phyloP scores from a whole-genome alignment of 352 stramenopile genomes.

The Thalassiosira allenii region DNA sequence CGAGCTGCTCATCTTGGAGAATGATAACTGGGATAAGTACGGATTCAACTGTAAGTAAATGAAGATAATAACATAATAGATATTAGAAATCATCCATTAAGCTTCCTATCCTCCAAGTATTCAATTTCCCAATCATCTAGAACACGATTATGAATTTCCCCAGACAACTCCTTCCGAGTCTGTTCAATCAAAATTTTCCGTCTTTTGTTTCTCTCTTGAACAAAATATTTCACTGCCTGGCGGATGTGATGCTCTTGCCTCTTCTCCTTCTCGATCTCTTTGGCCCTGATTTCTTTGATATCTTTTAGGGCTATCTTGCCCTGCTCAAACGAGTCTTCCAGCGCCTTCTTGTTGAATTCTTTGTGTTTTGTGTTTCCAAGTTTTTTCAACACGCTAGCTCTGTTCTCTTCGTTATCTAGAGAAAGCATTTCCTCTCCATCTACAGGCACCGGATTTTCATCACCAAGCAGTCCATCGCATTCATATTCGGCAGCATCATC shows the following conservation, averaged over 20 bases:
- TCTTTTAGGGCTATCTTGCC: neutral
- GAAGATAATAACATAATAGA: constrained; percentile 5
- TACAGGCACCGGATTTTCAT: neutral
- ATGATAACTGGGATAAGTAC: neutral
- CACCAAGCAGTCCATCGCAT: constrained; percentile 6
- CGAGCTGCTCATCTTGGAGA: neutral
- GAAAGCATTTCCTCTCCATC: neutral
- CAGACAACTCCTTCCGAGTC: neutral
- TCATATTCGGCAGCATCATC: too few relatives aligned
- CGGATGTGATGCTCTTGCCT: neutral
- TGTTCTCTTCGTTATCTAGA: neutral
- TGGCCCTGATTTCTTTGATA: neutral
- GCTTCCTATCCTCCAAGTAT: neutral
- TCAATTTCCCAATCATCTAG: constrained; percentile 10
- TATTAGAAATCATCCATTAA: constrained; percentile 7
- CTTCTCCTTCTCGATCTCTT: neutral
- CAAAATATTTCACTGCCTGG: constrained; percentile 1
- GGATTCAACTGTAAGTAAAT: constrained; percentile 1
- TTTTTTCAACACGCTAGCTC: constrained; percentile 5
- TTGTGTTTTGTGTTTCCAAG: neutral
- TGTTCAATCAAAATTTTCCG: constrained; percentile 12
- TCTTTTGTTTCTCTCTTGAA: constrained; percentile 7
- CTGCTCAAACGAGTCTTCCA: neutral
- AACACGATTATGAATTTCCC: neutral
- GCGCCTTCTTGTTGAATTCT: neutral